Conservation (phyloP, 139 green algal genomes). For the Chlorella sp. region DNA sequence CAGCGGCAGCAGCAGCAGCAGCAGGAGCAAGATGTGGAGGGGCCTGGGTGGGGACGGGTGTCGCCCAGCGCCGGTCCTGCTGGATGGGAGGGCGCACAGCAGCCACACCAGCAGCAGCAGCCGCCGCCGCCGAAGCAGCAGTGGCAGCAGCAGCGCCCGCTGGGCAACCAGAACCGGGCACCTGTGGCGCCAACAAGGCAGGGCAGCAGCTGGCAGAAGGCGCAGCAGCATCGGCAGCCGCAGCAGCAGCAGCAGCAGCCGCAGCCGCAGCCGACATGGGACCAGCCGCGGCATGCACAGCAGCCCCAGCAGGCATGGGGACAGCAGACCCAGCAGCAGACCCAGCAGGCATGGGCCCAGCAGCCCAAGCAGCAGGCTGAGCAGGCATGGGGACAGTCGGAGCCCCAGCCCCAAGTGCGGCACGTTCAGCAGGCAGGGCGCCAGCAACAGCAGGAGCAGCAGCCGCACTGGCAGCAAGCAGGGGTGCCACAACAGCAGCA, state of each 20-base stretch:
- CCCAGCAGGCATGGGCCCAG: not conserved
- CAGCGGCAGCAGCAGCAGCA: slow-evolving; percentile 4
- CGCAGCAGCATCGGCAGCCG: not conserved
- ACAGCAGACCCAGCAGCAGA: no score
- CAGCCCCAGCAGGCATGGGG: no score
- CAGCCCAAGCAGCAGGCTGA: no score
- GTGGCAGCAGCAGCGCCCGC: not conserved
- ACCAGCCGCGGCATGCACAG: not conserved
- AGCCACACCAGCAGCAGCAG: not conserved
- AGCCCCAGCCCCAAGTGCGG: not conserved
- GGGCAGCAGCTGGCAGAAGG: not conserved
- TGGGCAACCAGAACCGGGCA: not conserved
- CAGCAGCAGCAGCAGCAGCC: not conserved
- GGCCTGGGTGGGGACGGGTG: not conserved
- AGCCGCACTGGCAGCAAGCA: not conserved
- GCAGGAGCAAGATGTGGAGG: not conserved
- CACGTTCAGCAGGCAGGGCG: not conserved
- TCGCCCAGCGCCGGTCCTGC: not conserved
- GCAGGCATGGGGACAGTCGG: not conserved
- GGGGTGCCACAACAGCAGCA: not conserved
- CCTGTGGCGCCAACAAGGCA: not conserved
- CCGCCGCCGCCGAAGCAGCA: not conserved
- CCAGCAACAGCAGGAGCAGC: not conserved
- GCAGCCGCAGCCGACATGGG: not conserved
- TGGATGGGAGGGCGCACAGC: not conserved